Percentiles rank a stretch among this genome's conserved stretches.
These are phyloP conservation scores for Ceratocystis smalleyi DNA, from an alignment of 2,329 filamentous ascomycete genomes.

Conservation along the genomic window DNA sequence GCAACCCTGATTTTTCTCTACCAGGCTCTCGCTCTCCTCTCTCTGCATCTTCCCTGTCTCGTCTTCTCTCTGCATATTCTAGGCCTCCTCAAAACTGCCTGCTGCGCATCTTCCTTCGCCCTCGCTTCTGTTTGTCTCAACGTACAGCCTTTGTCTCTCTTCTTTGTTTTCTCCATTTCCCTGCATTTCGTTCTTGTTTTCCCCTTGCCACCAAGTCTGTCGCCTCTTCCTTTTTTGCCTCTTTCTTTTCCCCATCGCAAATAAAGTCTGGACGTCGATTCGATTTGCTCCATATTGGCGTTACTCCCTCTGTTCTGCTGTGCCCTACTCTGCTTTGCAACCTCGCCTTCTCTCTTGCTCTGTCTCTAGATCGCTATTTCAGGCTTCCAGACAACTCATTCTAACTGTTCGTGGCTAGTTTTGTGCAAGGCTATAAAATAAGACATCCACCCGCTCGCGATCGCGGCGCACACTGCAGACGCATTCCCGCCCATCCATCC, in stretches of 20 bases:
- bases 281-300: background rate
- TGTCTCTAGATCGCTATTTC: background rate
- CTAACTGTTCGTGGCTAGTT: slow-evolving; percentile 1
- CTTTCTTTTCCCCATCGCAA: background rate
- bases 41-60: background rate
- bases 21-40: background rate
- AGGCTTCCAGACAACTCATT: background rate
- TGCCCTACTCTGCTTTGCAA: background rate
- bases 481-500: background rate
- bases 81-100: slow-evolving; percentile 7
- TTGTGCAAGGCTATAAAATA: background rate
- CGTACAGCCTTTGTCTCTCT: background rate
- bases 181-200: slow-evolving; percentile 2
- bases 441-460: background rate
- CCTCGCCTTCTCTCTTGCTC: background rate
- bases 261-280: background rate
- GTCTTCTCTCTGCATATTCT: background rate
- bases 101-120: slow-evolving; percentile 5
- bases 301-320: background rate
- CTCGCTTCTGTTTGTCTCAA: slow-evolving; percentile 9
- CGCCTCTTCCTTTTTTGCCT: background rate
- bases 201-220: background rate
- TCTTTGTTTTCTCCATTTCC: slow-evolving; percentile 1
- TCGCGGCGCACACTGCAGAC: background rate
- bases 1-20: background rate